These are phyloP conservation scores for Phytopythium sindhum DNA, from an alignment of 352 stramenopile species.

Conservation along the genomic window DNA sequence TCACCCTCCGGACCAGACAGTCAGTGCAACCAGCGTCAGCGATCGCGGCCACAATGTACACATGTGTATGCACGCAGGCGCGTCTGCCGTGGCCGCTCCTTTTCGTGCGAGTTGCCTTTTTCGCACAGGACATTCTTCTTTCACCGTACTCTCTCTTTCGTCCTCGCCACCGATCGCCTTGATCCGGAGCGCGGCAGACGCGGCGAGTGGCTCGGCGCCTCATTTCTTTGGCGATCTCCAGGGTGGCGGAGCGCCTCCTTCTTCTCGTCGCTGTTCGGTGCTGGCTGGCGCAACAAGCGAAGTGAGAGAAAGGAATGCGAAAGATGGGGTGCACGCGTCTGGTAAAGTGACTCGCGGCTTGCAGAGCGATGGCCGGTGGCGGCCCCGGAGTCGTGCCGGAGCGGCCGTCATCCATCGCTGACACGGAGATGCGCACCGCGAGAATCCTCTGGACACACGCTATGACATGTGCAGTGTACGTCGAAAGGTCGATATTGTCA, in stretches of 20 bases:
- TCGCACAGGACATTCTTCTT: slow-evolving; percentile 3
- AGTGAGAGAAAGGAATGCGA: background rate
- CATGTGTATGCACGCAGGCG: background rate
- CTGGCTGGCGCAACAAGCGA: background rate
- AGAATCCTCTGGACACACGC: background rate
- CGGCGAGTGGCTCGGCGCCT: background rate
- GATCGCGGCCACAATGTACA: background rate
- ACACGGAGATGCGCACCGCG: background rate
- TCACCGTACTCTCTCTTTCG: background rate
- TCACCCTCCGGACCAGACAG: too few relatives aligned
- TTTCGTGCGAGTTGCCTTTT: background rate
- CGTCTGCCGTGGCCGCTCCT: background rate
- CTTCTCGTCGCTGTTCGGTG: background rate
- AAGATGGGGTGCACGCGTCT: background rate
- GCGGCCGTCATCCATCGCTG: too few relatives aligned
- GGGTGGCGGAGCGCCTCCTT: background rate
- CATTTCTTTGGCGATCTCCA: background rate
- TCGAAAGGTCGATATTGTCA: too few relatives aligned
- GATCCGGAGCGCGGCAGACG: too few relatives aligned
- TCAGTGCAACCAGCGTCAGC: background rate
- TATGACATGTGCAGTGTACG: too few relatives aligned
- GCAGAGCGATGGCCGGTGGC: background rate
- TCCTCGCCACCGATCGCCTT: background rate
- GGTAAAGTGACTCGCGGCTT: background rate
- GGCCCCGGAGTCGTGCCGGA: too few relatives aligned